Base-by-base conservation (phyloP, 441 rosid species). In the Gossypium aridum region DNA sequence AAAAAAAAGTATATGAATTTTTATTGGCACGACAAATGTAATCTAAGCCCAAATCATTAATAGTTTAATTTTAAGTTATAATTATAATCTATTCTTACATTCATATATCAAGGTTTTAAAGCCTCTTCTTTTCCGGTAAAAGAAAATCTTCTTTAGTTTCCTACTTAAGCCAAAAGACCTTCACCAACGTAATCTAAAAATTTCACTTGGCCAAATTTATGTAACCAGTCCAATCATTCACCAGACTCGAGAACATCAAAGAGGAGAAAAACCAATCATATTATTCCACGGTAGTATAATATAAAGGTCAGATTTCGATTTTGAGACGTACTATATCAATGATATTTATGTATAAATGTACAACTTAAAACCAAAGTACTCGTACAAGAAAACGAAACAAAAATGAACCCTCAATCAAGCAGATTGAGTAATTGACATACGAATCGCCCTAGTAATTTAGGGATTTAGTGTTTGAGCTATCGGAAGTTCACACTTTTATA, bases 401-500 rank as follows among this genome's bases (percentile, higher is more conserved):
- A 69, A 69, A 26, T 25, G 57, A 49, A 68, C 14, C 47, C 68
- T 73, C 67, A 73, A 61, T 61, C 56, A 3, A 55, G 67, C 39
- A 59, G 65, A 72, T n/a, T 43, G 75, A 60, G 56, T 23, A 5
- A 49, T 13, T 19, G 19, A 70, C 51, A 54, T 17, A 31, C 34
- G 49, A 70, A 54, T 3, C 49, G 12, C 49, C 12, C 31, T 53
- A 19, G 31, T 31, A 5, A 51, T 3, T 19, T 34, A n/a, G 17
- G 61, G 43, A 22, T 22, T 31, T 19, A 0, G 67, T 45, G 49
- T 22, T n/a, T 13, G 0, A 75, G 55, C 75, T 79, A 83, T 82
- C 85, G 80, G 63, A 86, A 76, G 6, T 69, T 65, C 60, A 57
- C 65, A 66, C 78, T 70, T 20, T 54, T 22, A 65, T 56, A 57